Evolutionary conservation across 345 rosid genomes (phyloP).

Genomic region (Syzygium aromaticum): DNA sequence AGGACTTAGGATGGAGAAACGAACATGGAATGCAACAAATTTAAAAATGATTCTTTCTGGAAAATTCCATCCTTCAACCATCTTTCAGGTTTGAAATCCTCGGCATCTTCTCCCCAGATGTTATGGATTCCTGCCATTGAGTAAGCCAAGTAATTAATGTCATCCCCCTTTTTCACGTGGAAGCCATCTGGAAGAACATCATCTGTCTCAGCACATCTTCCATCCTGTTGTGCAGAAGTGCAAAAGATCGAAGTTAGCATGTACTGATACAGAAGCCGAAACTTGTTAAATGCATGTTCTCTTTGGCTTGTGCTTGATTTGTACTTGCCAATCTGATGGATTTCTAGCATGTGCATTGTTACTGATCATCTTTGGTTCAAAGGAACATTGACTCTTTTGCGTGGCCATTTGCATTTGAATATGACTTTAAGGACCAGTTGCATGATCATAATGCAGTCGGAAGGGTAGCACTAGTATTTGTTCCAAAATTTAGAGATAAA

Average conservation of each 20-base stretch:
- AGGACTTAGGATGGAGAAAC: background rate
- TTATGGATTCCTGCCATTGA: slow-evolving; percentile 73
- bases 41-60: slow-evolving; percentile 57
- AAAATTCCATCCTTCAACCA: slow-evolving; percentile 59
- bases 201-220: slow-evolving; percentile 45
- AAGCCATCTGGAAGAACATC: slow-evolving; percentile 62
- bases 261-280: background rate
- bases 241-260: background rate
- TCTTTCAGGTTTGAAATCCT: slow-evolving; percentile 59
- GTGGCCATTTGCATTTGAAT: background rate
- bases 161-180: slow-evolving; percentile 52
- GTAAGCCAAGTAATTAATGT: slow-evolving; percentile 40
- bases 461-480: background rate
- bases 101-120: slow-evolving; percentile 74
- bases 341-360: background rate
- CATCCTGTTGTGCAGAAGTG: slow-evolving; percentile 29
- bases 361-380: background rate
- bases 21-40: slow-evolving; percentile 51
- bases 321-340: background rate
- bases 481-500: background rate
- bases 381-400: background rate
- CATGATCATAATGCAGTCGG: background rate
- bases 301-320: background rate
- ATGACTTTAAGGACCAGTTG: background rate
- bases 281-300: background rate